Evolutionary conservation across 805 yeast genomes (phyloP).

Genomic region (Isabelozyma pseudorhagii): DNA sequence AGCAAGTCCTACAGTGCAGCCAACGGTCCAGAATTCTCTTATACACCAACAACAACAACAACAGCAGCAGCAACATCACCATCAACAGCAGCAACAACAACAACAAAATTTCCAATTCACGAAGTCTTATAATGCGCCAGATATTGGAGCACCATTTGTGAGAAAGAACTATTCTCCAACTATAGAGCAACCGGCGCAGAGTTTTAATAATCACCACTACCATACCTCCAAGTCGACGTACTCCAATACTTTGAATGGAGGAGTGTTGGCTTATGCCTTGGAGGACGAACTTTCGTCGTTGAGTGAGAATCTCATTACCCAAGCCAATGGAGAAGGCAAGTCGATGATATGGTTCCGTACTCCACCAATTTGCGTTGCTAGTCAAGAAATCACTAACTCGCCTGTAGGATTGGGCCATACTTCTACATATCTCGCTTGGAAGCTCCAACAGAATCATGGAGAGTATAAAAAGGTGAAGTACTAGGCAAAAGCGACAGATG

Average conservation of each 20-base stretch:
- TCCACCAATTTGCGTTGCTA: constrained; percentile 48
- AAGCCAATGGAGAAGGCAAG: constrained; percentile 9
- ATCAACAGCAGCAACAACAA: constrained; percentile 11
- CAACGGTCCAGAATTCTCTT: constrained; percentile 12
- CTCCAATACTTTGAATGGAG: constrained; percentile 36
- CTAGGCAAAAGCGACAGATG: too few species aligned
- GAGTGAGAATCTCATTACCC: constrained; percentile 20
- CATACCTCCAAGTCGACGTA: constrained; percentile 32
- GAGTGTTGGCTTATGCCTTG: constrained; percentile 33
- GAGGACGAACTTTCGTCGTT: constrained; percentile 16
- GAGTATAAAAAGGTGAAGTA: neutral
- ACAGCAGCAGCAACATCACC: constrained; percentile 15
- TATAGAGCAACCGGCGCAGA: neutral
- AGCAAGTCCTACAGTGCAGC: constrained; percentile 1
- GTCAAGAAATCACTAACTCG: constrained; percentile 11
- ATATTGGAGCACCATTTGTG: constrained; percentile 92
- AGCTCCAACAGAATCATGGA: constrained; percentile 7
- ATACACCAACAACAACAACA: constrained; percentile 11
- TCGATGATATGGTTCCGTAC: constrained; percentile 63
- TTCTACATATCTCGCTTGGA: constrained; percentile 63
- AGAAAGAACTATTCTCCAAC: constrained; percentile 19
- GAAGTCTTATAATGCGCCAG: constrained; percentile 75
- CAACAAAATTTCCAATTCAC: constrained; percentile 14
- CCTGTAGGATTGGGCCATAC: constrained; percentile 60
- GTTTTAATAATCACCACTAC: constrained; percentile 10